phyloP scores from a whole-genome alignment of 2,329 filamentous ascomycete genomes.

The Nemania abortiva region DNA sequence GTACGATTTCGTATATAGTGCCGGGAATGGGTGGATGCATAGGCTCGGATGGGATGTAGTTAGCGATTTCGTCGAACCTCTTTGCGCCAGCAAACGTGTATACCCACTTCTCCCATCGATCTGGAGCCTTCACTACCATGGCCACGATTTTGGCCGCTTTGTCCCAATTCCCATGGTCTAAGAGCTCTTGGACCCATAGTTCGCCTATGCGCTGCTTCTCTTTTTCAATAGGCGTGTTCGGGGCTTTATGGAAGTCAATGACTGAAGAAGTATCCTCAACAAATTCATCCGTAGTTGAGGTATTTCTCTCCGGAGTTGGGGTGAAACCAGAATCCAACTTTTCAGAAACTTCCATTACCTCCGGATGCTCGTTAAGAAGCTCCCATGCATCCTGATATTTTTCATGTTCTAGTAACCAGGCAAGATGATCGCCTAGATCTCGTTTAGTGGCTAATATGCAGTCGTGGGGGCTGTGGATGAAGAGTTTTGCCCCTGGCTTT shows the following conservation, averaged over 20 bases:
- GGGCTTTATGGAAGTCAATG: conserved; percentile 68
- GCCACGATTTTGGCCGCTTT: conserved; percentile 84
- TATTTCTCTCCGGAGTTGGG: conserved; percentile 57
- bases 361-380: conserved; percentile 87
- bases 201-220: conserved; percentile 94
- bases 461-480: conserved; percentile 96
- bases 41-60: conserved; percentile 82
- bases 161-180: conserved; percentile 79
- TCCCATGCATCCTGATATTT: conserved; percentile 90
- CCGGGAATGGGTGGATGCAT: conserved; percentile 83
- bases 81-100: conserved; percentile 89
- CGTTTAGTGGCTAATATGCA: conserved; percentile 92
- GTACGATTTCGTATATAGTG: conserved; percentile 87
- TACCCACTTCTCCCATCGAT: conserved; percentile 95
- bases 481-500: conserved; percentile 76
- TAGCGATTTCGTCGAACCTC: conserved; percentile 89
- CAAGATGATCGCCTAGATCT: conserved; percentile 85
- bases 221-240: conserved; percentile 77
- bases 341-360: conserved; percentile 66
- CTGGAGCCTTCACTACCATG: conserved; percentile 82
- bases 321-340: conserved; percentile 56
- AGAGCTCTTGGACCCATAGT: conserved; percentile 89
- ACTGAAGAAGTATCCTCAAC: conserved; percentile 78
- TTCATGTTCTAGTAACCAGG: conserved; percentile 85
- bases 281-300: conserved; percentile 69